phyloP scores from a whole-genome alignment of 179 eudicot species.

The Beta macrorhiza region DNA sequence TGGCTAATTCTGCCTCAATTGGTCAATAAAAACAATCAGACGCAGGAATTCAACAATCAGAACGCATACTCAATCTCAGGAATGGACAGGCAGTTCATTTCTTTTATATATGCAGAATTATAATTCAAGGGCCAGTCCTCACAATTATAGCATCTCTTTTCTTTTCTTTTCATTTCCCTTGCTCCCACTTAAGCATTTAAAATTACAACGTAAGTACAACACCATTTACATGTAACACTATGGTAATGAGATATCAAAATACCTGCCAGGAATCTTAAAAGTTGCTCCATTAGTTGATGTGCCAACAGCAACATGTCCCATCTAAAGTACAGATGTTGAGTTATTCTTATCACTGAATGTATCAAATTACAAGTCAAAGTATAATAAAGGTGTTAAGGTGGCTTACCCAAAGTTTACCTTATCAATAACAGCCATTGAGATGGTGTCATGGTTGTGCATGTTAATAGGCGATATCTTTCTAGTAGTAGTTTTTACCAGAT shows the following conservation, averaged over 20 bases:
- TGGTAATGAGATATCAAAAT: conserved; percentile 7
- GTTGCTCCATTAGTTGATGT: conserved; percentile 99
- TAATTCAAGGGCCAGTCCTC: neutral
- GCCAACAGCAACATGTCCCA: conserved; percentile 86
- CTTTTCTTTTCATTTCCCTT: neutral
- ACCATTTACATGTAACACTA: neutral
- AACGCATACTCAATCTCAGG: neutral
- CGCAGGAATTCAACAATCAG: neutral
- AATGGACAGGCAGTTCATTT: neutral
- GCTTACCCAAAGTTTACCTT: conserved; percentile 40
- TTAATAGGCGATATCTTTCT: conserved; percentile 37
- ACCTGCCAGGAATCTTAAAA: conserved; percentile 96
- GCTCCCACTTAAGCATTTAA: neutral
- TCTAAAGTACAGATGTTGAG: conserved; percentile 38
- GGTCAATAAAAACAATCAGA: neutral
- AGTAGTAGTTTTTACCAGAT: conserved; percentile 28
- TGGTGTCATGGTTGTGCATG: conserved; percentile 81
- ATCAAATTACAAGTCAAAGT: neutral
- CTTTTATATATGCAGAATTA: neutral
- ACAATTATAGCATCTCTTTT: neutral
- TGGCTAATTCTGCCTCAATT: neutral
- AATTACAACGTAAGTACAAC: neutral
- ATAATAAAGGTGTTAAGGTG: neutral
- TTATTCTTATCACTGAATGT: neutral
- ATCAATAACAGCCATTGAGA: conserved; percentile 88